phyloP scores from a whole-genome alignment of 1,139 yeast species.

The Nakaseomyces nivariensis region DNA sequence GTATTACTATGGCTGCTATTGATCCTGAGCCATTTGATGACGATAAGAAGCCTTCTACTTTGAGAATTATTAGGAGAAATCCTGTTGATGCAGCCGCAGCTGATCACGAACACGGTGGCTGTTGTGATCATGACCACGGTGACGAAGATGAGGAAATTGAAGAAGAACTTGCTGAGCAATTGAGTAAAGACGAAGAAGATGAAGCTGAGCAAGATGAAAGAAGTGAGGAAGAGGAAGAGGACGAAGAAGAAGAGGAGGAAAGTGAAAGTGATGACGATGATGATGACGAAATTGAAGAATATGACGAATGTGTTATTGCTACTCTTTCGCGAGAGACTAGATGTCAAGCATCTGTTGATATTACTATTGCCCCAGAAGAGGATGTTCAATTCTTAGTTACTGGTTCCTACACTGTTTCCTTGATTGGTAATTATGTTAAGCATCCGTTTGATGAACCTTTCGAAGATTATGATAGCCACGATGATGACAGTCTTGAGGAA shows the following conservation, averaged over 20 bases:
- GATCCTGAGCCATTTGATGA: slow-evolving; percentile 84
- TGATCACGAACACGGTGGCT: slow-evolving; percentile 35
- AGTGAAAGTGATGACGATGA: slow-evolving; percentile 27
- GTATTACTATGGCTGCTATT: slow-evolving; percentile 89
- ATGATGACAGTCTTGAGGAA: slow-evolving; percentile 32
- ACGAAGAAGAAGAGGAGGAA: slow-evolving; percentile 29
- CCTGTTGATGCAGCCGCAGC: slow-evolving; percentile 37
- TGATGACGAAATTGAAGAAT: slow-evolving; percentile 47
- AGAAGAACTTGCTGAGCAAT: slow-evolving; percentile 31
- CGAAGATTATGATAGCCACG: slow-evolving; percentile 48
- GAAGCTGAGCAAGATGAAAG: slow-evolving; percentile 27
- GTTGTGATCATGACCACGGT: slow-evolving; percentile 42
- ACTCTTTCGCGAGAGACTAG: slow-evolving; percentile 78
- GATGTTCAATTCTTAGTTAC: slow-evolving; percentile 89
- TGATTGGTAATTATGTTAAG: slow-evolving; percentile 90
- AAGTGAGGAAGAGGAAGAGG: slow-evolving; percentile 25
- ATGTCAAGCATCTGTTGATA: slow-evolving; percentile 84
- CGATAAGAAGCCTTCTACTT: slow-evolving; percentile 70
- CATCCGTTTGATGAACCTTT: slow-evolving; percentile 56
- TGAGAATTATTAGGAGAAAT: slow-evolving; percentile 75
- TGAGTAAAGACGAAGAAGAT: slow-evolving; percentile 35
- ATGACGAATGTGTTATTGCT: slow-evolving; percentile 74
- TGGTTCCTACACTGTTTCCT: slow-evolving; percentile 88
- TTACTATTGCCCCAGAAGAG: slow-evolving; percentile 87
- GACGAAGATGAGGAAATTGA: slow-evolving; percentile 32